Evolutionary conservation across 139 green algal genomes (phyloP), one percentile per base, ranked within the genome.

Genomic region (Chlorokybus atmophyticus): DNA sequence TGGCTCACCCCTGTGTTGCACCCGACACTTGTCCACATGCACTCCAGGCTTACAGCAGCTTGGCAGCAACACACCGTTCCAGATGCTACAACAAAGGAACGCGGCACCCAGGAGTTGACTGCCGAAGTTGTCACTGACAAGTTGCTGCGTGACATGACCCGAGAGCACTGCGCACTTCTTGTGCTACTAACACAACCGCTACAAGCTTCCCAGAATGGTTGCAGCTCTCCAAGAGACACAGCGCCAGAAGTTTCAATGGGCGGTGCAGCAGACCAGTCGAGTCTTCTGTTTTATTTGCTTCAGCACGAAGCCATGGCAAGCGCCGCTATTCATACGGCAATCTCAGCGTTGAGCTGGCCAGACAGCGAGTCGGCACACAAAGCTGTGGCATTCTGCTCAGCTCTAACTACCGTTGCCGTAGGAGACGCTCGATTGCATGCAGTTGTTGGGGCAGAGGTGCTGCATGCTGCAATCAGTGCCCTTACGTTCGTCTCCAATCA

Each of bases 341-440:
- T 85, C 2, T 25, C 50, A 2, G 84, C 74, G 6, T 68, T 91
- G 54, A 70, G 58, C 52, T 87, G 80, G 78, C 83, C 76, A 1
- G 84, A 93, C 60, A 52, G 17, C 6, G 67, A 84, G 2, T 42
- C 60, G 8, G 76, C 75, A 0, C 42, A 31, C 55, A 75, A 76
- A 29, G 71, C 68, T 0, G 57, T 67, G 0, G 35, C n/a, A 1
- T 67, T 83, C 50, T 83, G 78, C 73, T 74, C 67, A 62, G 52
- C 57, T 21, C 32, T 77, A 3, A n/a, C n/a, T n/a, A n/a, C n/a
- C n/a, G n/a, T n/a, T n/a, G n/a, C n/a, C n/a, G n/a, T n/a, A n/a
- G n/a, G 32, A 3, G 57, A 79, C 32, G 23, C 31, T 21, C 31
- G 41, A 35, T 52, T 83, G 30, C 62, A 66, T 17, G 40, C 44